Base-by-base conservation (phyloP, 2,329 filamentous ascomycete species). In the Fusarium piperis region DNA sequence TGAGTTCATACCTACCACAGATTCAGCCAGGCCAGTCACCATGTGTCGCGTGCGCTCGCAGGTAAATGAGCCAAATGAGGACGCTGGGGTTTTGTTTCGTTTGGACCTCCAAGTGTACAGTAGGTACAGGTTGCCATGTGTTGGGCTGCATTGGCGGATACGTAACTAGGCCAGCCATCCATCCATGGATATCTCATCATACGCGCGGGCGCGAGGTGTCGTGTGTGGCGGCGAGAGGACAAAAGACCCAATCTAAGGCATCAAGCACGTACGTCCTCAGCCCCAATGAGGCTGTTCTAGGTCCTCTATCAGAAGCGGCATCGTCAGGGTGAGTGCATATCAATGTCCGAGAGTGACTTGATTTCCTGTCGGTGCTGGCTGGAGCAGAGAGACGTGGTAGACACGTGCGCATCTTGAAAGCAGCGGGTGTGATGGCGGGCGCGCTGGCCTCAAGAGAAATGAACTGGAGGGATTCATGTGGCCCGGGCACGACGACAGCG, bases 281-380 rank as follows among this genome's bases (percentile, higher is more conserved):
- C 70, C 66, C 57, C 66, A 71, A 73, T 56, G 56, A 72, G 70
- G 66, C 70, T 72, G 70, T 59, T 32, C 59, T 59, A 48, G 35
- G 5, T 9, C 30, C 44, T 28, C 44, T 48, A n/a, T 48, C 44
- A 48, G 44, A 48, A 48, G 44, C 44, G 26, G 6, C 15, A 28
- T 48, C 52, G 3, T 35, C 15, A 28, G 30, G 58, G 32, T 28
- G 57, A 30, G 35, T 46, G 56, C 28, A 48, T 18, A 59, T 44
- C 20, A 16, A 59, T 18, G 36, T 32, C n/a, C 36, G n/a, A 32
- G 55, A 32, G 55, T 41, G 55, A 41, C 55, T 58, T 46, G 56
- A 59, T 46, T 26, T 26, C 20, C 16, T 41, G 44, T 30, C 12
- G 56, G 32, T 39, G 41, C 23, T 59, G 32, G n/a, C 20, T 18